Evolutionary conservation across 495 filamentous ascomycete species (phyloP).

Genomic region (Massariosphaeria phaeospora): DNA sequence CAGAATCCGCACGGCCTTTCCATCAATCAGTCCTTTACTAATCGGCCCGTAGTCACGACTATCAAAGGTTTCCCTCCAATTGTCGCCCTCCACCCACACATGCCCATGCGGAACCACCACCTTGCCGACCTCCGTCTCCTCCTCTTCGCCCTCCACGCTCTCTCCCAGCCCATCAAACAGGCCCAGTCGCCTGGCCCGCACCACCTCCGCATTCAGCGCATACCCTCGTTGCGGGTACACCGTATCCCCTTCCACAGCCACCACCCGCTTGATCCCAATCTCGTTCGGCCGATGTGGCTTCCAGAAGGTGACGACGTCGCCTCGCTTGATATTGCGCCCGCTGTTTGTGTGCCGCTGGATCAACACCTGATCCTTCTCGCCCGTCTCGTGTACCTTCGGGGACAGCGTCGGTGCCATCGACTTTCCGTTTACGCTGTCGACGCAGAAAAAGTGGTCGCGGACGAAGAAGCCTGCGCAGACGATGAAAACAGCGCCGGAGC

Average conservation of each 20-base stretch:
- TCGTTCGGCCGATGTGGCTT: constrained; percentile 35
- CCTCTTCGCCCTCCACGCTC: constrained; percentile 6
- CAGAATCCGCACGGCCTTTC: constrained; percentile 23
- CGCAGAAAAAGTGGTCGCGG: constrained; percentile 16
- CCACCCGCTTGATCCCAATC: constrained; percentile 37
- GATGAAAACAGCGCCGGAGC: neutral
- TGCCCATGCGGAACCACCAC: constrained; percentile 37
- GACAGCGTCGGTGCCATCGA: constrained; percentile 41
- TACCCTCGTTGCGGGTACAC: constrained; percentile 24
- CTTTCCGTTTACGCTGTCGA: constrained; percentile 26
- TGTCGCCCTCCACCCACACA: constrained; percentile 44
- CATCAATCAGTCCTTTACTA: constrained; percentile 24
- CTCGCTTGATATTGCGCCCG: constrained; percentile 12
- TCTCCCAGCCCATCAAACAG: constrained; percentile 9
- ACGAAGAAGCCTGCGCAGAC: constrained; percentile 5
- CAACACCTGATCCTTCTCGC: constrained; percentile 25
- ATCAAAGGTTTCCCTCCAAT: constrained; percentile 37
- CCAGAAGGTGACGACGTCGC: constrained; percentile 38
- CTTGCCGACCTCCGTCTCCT: constrained; percentile 1
- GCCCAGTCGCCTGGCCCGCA: constrained; percentile 11
- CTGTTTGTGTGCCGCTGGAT: constrained; percentile 6
- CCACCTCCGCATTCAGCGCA: constrained; percentile 18
- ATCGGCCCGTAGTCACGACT: constrained; percentile 40
- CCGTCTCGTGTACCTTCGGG: constrained; percentile 31
- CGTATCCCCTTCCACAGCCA: constrained; percentile 37